Evolutionary conservation across 2,329 filamentous ascomycete genomes (phyloP), one percentile per base, ranked within the genome.

Genomic region (Colletotrichum lini): DNA sequence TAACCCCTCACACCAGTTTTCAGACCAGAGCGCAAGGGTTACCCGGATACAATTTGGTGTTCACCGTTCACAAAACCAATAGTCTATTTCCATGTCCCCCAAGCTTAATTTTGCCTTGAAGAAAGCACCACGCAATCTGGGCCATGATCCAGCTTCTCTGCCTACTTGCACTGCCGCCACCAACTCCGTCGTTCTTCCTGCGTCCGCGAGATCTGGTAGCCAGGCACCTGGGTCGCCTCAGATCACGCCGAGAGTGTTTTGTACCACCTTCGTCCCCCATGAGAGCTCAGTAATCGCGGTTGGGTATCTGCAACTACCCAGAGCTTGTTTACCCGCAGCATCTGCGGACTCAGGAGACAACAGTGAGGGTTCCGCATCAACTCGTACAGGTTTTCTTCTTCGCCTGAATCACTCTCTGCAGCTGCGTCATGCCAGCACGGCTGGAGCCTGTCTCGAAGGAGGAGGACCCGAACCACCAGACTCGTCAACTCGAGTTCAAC

Each of bases 211-310:
- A 61, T 50, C 30, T 50, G 8, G 45, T n/a, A 66, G 53, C 56
- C 56, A 42, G 56, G 54, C 57, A 54, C 49, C 35, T 54, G 63
- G 56, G 44, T 16, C n/a, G 30, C 30, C n/a, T 47, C 15, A 21
- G 63, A 70, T 70, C 56, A 54, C 45, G 67, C 30, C 26, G 38
- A 35, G 15, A 35, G 26, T 70, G 62, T 61, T 23, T 56, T 23
- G 67, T 67, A 18, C 26, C 26, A 61, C 56, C 35, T 38, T 26
- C n/a, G 10, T 30, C 4, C 40, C 16, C n/a, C 35, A 0, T 21
- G 40, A 5, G 4, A 26, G 10, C 60, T 50, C 49, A 67, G 42
- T 50, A 60, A 61, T 61, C 54, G 26, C 35, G 4, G 30, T 12
- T 15, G 30, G 40, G n/a, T 30, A 47, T 49, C 40, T 67, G 49